A percentile compares a stretch with the other conserved stretches of the same genome.
phyloP scores from a whole-genome alignment of 306 rosid species.

The Macrotyloma uniflorum region DNA sequence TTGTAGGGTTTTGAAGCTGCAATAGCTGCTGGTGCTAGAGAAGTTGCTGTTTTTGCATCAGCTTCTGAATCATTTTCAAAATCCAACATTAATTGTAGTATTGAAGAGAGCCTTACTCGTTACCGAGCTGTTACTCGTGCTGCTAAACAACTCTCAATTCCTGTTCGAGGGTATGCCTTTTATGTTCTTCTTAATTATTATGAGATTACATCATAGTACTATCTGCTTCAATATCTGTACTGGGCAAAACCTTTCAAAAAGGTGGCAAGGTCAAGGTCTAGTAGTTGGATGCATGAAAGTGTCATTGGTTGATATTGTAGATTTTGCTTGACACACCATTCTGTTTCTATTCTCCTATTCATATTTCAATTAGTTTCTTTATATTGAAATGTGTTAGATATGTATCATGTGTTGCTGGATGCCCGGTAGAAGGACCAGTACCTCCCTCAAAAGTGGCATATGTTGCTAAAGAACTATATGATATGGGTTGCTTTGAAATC shows the following conservation, averaged over 20 bases:
- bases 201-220: conserved; percentile 17
- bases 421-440: conserved; percentile 91
- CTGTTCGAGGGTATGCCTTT: conserved; percentile 80
- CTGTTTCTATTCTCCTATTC: conserved; percentile 14
- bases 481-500: conserved; percentile 98
- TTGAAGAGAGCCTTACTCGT: conserved; percentile 81
- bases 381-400: conserved; percentile 58
- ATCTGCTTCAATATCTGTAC: background rate
- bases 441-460: conserved; percentile 85
- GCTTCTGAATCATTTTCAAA: conserved; percentile 93
- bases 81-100: conserved; percentile 84
- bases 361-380: conserved; percentile 17
- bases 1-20: conserved; percentile 90
- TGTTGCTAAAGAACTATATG: conserved; percentile 83
- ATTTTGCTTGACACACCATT: background rate
- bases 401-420: conserved; percentile 89
- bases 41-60: conserved; percentile 85
- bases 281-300: conserved; percentile 18
- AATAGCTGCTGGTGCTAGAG: conserved; percentile 86
- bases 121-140: conserved; percentile 74
- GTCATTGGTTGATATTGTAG: conserved; percentile 13
- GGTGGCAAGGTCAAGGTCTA: conserved; percentile 12
- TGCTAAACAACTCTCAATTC: conserved; percentile 75
- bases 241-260: background rate
- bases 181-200: conserved; percentile 23